These are phyloP conservation scores for Wickerhamomyces silvicola DNA, from an alignment of 805 yeast species.

Conservation along the genomic window DNA sequence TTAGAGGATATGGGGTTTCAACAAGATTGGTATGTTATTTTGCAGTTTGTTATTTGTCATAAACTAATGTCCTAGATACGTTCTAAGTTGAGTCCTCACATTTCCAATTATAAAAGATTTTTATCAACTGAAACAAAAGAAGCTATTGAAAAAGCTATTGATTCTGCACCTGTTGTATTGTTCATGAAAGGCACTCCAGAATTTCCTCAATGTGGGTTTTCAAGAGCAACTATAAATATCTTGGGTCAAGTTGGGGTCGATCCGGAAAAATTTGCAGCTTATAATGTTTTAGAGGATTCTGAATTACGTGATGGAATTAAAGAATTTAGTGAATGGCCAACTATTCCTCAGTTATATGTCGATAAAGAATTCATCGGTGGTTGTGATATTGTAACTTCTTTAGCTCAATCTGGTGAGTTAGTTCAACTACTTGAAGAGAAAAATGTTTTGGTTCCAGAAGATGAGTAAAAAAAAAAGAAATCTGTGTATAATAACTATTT, in stretches of 20 bases:
- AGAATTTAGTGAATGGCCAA: constrained; percentile 96
- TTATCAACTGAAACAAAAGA: constrained; percentile 71
- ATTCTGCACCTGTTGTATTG: constrained; percentile 87
- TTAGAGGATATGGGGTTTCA: no score
- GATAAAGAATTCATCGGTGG: constrained; percentile 94
- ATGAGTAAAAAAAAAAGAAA: constrained; percentile 25
- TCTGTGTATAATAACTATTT: constrained; percentile 2
- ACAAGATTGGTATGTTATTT: no score
- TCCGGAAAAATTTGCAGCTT: constrained; percentile 94
- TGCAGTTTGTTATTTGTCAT: no score
- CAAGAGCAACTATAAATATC: constrained; percentile 88
- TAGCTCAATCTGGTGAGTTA: constrained; percentile 90
- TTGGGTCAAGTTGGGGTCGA: constrained; percentile 97
- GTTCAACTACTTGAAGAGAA: constrained; percentile 76
- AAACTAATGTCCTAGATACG: no score
- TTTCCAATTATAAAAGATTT: constrained; percentile 36
- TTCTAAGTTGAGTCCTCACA: no score
- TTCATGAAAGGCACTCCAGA: constrained; percentile 99
- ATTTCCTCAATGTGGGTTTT: constrained; percentile 96
- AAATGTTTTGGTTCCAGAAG: constrained; percentile 74
- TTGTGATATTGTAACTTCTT: constrained; percentile 86
- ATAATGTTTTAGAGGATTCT: constrained; percentile 89
- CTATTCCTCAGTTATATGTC: constrained; percentile 93
- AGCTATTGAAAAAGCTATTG: constrained; percentile 83
- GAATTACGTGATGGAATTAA: constrained; percentile 94